Conservation (phyloP, 257 asterid species). For the Lycium ferocissimum region DNA sequence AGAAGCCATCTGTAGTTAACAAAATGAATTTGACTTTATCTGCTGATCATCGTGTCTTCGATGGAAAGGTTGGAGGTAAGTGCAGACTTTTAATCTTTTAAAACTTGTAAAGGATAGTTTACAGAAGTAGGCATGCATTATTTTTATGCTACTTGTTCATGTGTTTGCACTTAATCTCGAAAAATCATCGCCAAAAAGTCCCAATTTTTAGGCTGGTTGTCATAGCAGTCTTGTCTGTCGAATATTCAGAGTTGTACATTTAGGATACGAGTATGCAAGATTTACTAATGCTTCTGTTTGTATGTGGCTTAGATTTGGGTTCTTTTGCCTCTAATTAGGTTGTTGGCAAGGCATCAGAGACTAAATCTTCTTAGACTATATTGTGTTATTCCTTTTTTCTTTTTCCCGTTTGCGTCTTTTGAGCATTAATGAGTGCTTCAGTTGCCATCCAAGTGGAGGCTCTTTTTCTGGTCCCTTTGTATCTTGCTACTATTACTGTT, state of each 20-base stretch:
- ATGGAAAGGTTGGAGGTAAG: constrained; percentile 96
- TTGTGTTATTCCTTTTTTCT: not conserved
- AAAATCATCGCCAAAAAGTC: not conserved
- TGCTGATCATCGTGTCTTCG: constrained; percentile 96
- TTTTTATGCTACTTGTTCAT: not conserved
- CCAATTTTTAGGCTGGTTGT: not conserved
- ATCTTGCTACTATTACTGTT: not conserved
- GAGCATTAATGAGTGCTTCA: not conserved
- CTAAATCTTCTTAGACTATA: not conserved
- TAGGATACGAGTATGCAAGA: not conserved
- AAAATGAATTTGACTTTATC: constrained; percentile 88
- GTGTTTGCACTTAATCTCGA: not conserved
- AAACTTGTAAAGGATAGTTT: not conserved
- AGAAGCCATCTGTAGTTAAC: constrained; percentile 76
- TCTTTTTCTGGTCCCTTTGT: not conserved
- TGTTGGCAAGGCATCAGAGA: not conserved
- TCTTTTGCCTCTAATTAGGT: not conserved
- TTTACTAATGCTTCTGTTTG: not conserved
- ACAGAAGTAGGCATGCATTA: not conserved
- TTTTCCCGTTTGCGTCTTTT: not conserved
- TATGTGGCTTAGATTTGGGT: not conserved
- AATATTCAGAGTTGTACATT: not conserved
- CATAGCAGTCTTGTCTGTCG: not conserved
- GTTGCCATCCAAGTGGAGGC: constrained; percentile 1
- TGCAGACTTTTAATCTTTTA: not conserved